These are phyloP conservation scores for Paraglomus occultum DNA, from an alignment of 192 early-diverging fungal species.

Conservation along the genomic window DNA sequence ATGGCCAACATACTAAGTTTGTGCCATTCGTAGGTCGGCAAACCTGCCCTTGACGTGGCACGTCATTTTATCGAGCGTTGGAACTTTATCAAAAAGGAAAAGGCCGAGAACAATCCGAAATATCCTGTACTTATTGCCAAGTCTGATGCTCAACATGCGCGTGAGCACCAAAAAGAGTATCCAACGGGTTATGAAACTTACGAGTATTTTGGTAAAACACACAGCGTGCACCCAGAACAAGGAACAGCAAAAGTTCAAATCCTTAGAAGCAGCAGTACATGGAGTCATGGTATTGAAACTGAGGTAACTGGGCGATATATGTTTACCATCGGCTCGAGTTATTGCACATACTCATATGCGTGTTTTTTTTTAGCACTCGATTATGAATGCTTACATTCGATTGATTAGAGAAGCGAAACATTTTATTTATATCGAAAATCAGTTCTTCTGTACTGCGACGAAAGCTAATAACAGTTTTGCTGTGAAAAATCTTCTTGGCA, in stretches of 20 bases:
- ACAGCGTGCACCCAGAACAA: slow-evolving; percentile 56
- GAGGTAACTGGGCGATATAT: slow-evolving; percentile 31
- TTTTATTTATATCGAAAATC: slow-evolving; percentile 95
- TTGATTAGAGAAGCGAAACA: slow-evolving; percentile 75
- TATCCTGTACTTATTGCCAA: slow-evolving; percentile 73
- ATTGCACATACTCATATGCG: background rate
- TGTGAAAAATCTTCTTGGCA: slow-evolving; percentile 81
- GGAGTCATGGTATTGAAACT: slow-evolving; percentile 67
- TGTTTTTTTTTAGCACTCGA: slow-evolving; percentile 54
- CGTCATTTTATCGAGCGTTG: slow-evolving; percentile 90
- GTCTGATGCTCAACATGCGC: slow-evolving; percentile 48
- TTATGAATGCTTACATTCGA: slow-evolving; percentile 79
- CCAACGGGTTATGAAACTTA: background rate
- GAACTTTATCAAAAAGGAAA: slow-evolving; percentile 81
- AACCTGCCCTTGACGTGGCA: slow-evolving; percentile 79
- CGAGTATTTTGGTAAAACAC: slow-evolving; percentile 47
- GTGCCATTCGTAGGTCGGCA: slow-evolving; percentile 50
- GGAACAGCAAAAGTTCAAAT: slow-evolving; percentile 71
- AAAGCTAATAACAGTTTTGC: slow-evolving; percentile 43
- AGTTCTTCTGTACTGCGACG: slow-evolving; percentile 79
- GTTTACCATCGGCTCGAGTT: background rate
- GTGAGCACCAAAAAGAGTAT: no score
- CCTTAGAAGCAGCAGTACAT: slow-evolving; percentile 65
- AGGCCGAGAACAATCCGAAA: slow-evolving; percentile 55
- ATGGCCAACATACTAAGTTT: background rate